Evolutionary conservation across 2,329 filamentous ascomycete genomes (phyloP), one percentile per base, ranked within the genome.

Genomic region (Gnomoniopsis sp.): DNA sequence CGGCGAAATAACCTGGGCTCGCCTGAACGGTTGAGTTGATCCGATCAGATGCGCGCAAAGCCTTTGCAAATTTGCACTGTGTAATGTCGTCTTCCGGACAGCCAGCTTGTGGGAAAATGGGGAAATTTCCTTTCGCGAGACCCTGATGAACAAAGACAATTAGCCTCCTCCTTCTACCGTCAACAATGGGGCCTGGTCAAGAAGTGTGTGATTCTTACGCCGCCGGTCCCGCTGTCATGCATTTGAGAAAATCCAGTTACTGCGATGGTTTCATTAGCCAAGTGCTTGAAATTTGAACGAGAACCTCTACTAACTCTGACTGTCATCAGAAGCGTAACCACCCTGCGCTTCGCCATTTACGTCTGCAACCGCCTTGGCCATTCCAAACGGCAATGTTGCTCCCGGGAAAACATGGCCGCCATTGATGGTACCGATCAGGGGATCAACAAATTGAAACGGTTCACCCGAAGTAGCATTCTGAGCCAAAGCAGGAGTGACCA

Each of bases 1-100:
- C 67, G 1, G 75, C 69, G 64, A 84, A 84, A 63, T 83, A 82
- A 1, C 81, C 81, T 3, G 80, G 80, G 36, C 72, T 72, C 14
- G 80, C 77, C 41, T 74, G 67, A 23, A 79, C 72, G 4, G 76
- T 76, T 41, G 74, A 74, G 33, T 77, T 76, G 57, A 75, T 70
- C 53, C 77, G 74, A 10, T 70, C 67, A 2, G 72, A 74, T 4
- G 75, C 73, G 56, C 81, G 72, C 8, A 72, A 65, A 17, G 67
- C 67, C 57, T 79, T 80, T 7, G 75, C 71, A 58, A 79, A 83
- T n/a, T 73, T 69, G 69, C 80, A 83, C 3, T 66, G 67, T 48
- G 72, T 65, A 14, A 74, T 57, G 2, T 67, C 66, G 53, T 74
- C 68, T 14, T 69, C 68, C 2, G 65, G 61, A 57, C 72, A 74